A percentile compares a stretch with the other conserved stretches of the same genome.
These are phyloP conservation scores for Penicillium turbatum DNA, from an alignment of 495 filamentous ascomycete species.

Conservation along the genomic window DNA sequence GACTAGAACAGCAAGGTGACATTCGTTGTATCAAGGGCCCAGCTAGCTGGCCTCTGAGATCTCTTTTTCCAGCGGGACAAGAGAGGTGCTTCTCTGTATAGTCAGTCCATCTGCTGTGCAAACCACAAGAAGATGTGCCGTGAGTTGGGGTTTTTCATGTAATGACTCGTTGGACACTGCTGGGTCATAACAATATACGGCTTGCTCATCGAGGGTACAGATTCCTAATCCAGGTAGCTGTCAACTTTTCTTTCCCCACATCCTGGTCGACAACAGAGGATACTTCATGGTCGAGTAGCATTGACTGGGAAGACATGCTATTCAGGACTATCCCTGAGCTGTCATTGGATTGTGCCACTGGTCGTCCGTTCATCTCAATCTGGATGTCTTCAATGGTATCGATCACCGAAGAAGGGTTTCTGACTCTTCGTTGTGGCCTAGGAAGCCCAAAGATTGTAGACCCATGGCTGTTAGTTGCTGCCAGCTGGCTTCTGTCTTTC, in stretches of 20 bases:
- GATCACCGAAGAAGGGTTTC: constrained; percentile 8
- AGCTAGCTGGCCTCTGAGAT: too few relatives aligned
- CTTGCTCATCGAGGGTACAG: neutral
- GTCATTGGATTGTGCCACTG: neutral
- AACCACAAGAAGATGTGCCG: neutral
- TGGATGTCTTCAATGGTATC: constrained; percentile 17
- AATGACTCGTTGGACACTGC: neutral
- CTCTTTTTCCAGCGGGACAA: too few relatives aligned
- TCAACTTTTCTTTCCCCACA: neutral
- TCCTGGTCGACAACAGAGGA: neutral
- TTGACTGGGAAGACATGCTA: constrained; percentile 32
- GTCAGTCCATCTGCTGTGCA: neutral
- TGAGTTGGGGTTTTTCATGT: neutral
- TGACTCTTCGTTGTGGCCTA: neutral
- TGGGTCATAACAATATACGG: neutral
- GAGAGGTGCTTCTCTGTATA: too few relatives aligned
- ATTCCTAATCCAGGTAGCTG: constrained; percentile 5
- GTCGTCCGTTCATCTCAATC: constrained; percentile 28
- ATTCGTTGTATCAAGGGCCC: too few relatives aligned
- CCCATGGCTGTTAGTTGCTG: constrained; percentile 1
- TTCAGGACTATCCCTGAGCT: constrained; percentile 1
- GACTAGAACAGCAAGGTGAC: too few relatives aligned
- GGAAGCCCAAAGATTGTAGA: constrained; percentile 1
- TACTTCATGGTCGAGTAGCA: constrained; percentile 30
- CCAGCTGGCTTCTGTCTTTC: constrained; percentile 26